Conservation (phyloP, 768 basidiomycete species). For the Roridomyces roridus region DNA sequence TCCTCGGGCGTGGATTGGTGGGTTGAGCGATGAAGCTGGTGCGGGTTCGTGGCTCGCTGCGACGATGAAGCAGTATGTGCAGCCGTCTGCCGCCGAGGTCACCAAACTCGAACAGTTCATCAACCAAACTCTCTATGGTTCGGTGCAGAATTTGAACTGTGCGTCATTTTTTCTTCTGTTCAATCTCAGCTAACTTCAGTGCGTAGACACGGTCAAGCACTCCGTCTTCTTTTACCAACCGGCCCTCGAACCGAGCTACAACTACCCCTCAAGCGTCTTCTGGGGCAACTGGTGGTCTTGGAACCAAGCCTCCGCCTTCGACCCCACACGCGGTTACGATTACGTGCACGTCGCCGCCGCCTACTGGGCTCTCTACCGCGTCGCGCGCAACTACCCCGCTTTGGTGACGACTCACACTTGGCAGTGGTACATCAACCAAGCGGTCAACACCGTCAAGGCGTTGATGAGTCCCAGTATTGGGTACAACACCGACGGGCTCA, state of each 20-base stretch:
- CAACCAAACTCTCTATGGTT: constrained; percentile 52
- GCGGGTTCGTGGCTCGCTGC: constrained; percentile 65
- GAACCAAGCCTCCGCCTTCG: constrained; percentile 54
- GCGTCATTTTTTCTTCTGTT: neutral
- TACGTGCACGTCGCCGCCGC: constrained; percentile 55
- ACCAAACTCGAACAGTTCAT: constrained; percentile 57
- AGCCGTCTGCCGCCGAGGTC: constrained; percentile 59
- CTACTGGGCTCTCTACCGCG: constrained; percentile 64
- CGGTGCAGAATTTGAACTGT: constrained; percentile 58
- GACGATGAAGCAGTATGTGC: constrained; percentile 60
- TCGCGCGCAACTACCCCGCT: constrained; percentile 60
- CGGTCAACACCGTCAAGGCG: constrained; percentile 50
- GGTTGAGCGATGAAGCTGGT: constrained; percentile 64
- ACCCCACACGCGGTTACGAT: constrained; percentile 59
- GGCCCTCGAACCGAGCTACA: constrained; percentile 47
- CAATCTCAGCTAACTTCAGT: neutral
- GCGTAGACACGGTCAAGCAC: constrained; percentile 56
- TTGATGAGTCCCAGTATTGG: constrained; percentile 55
- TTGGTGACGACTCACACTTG: constrained; percentile 54
- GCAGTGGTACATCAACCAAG: constrained; percentile 65
- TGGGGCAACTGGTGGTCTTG: constrained; percentile 67
- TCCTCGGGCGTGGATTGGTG: constrained; percentile 64
- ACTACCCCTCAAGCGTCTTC: constrained; percentile 52
- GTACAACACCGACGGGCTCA: constrained; percentile 53
- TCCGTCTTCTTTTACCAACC: constrained; percentile 61